Conservation (phyloP, 352 stramenopile genomes). For the Phytophthora boehmeriae region DNA sequence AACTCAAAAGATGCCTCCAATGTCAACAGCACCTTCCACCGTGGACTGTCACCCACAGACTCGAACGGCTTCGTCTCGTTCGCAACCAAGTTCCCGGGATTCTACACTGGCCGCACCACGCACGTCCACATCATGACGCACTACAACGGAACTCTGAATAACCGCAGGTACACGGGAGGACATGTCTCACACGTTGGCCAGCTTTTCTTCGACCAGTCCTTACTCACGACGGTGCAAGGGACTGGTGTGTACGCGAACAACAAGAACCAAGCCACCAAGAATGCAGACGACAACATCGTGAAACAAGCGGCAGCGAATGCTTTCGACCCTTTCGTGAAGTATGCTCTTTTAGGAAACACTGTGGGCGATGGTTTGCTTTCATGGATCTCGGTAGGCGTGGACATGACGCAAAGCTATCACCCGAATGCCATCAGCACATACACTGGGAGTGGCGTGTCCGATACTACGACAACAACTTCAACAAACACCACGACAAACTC, state of each 20-base stretch:
- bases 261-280: conserved; percentile 11
- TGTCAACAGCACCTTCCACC: conserved; percentile 20
- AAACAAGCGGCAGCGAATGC: conserved; percentile 11
- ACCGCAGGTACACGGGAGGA: conserved; percentile 19
- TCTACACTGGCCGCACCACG: conserved; percentile 21
- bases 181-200: conserved; percentile 25
- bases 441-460: conserved; percentile 4
- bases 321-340: conserved; percentile 29
- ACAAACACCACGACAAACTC: neutral
- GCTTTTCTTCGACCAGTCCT: conserved; percentile 30
- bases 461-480: conserved; percentile 7
- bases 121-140: conserved; percentile 30
- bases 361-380: conserved; percentile 24
- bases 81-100: conserved; percentile 28
- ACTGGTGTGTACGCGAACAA: conserved; percentile 25
- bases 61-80: conserved; percentile 27
- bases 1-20: conserved; percentile 22
- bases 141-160: conserved; percentile 15
- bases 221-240: conserved; percentile 27
- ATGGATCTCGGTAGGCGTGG: conserved; percentile 31
- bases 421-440: conserved; percentile 6
- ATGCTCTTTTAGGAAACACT: conserved; percentile 10
- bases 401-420: conserved; percentile 15
- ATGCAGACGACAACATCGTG: conserved; percentile 22
- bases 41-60: conserved; percentile 23